A percentile compares a stretch with the other conserved stretches of the same genome.
Evolutionary conservation across 208 protist genomes (phyloP).

Genomic region (Strigomonas galati): DNA sequence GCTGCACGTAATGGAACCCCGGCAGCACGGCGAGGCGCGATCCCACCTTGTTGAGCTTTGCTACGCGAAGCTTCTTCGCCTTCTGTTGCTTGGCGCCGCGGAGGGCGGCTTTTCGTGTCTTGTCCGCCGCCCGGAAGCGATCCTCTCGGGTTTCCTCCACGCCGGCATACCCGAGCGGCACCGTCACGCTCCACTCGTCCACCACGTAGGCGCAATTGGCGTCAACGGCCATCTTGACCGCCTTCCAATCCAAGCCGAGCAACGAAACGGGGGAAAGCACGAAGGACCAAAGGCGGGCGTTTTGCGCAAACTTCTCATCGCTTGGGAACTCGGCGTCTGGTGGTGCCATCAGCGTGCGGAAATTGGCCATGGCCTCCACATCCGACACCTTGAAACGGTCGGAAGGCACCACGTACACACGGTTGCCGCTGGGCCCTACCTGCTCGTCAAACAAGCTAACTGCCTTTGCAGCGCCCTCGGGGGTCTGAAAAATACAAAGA

Average conservation of each 20-base stretch:
- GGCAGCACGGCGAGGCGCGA: constrained; percentile 35
- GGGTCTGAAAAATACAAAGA: constrained; percentile 9
- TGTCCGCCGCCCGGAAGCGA: neutral
- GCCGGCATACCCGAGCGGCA: constrained; percentile 11
- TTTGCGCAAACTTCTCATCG: too few relatives aligned
- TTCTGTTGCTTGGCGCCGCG: neutral
- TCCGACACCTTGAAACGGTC: neutral
- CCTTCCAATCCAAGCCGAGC: constrained; percentile 43
- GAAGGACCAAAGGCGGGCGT: constrained; percentile 29
- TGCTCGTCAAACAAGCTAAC: constrained; percentile 6
- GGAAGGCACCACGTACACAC: constrained; percentile 4
- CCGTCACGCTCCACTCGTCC: constrained; percentile 32
- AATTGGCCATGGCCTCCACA: too few relatives aligned
- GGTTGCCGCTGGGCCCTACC: constrained; percentile 5
- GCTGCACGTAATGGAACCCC: constrained; percentile 27
- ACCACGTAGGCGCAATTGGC: constrained; percentile 42
- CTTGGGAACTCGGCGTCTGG: too few relatives aligned
- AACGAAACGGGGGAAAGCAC: constrained; percentile 29
- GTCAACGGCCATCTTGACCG: constrained; percentile 21
- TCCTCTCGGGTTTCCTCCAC: constrained; percentile 1
- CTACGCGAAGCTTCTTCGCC: constrained; percentile 9
- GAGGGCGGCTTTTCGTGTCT: neutral
- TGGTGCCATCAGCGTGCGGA: too few relatives aligned
- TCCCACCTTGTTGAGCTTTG: constrained; percentile 27
- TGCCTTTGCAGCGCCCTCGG: constrained; percentile 6